Evolutionary conservation across 208 protist species (phyloP).

Genomic region (Porcisia hertigi): DNA sequence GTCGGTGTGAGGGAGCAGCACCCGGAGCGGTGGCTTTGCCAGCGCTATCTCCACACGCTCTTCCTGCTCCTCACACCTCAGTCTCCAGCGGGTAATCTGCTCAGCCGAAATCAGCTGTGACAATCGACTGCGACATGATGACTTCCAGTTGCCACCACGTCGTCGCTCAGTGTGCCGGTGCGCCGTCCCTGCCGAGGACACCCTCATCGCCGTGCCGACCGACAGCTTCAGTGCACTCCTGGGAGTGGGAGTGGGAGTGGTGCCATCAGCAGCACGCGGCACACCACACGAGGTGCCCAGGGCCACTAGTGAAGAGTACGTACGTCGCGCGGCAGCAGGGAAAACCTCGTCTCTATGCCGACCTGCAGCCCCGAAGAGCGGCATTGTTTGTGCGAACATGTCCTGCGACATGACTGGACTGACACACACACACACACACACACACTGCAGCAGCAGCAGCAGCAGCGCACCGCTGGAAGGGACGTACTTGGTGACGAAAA

Average conservation of each 20-base stretch:
- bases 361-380: constrained; percentile 6
- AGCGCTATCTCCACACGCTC: constrained; percentile 20
- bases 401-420: constrained; percentile 18
- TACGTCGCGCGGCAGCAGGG: neutral
- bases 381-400: constrained; percentile 16
- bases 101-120: constrained; percentile 20
- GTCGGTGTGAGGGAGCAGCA: neutral
- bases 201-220: neutral
- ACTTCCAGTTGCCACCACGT: neutral
- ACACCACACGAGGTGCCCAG: constrained; percentile 20
- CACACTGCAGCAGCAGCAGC: too few relatives aligned
- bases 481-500: neutral
- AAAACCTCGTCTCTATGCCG: constrained; percentile 3
- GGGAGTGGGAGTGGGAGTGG: neutral
- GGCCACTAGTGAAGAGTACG: constrained; percentile 9
- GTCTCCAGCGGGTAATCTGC: constrained; percentile 18
- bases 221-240: neutral
- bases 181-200: neutral
- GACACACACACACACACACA: too few relatives aligned
- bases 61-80: constrained; percentile 26
- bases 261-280: neutral
- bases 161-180: neutral
- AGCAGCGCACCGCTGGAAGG: neutral
- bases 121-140: neutral
- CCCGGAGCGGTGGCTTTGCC: neutral